Evolutionary conservation across 2,329 filamentous ascomycete genomes (phyloP).

Genomic region (Fusarium udum): DNA sequence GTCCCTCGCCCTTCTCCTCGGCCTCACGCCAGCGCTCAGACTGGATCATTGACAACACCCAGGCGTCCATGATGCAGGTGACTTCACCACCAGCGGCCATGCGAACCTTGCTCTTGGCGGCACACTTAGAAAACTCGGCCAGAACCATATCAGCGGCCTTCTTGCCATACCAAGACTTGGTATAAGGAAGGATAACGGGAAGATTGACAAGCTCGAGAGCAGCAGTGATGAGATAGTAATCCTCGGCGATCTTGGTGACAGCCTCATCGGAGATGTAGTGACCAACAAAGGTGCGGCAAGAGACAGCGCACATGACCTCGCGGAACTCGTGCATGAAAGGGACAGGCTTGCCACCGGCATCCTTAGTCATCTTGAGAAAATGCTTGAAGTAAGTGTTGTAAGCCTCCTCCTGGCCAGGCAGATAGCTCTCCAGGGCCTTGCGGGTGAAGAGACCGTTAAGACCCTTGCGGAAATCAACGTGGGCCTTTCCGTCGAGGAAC

Average conservation of each 20-base stretch:
- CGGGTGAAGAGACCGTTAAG: conserved; percentile 95
- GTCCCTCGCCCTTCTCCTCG: conserved; percentile 75
- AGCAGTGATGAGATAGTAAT: conserved; percentile 96
- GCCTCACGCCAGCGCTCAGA: conserved; percentile 84
- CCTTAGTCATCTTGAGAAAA: conserved; percentile 79
- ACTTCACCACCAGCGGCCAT: conserved; percentile 89
- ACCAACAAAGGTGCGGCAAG: conserved; percentile 95
- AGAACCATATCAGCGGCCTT: conserved; percentile 94
- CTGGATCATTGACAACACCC: conserved; percentile 88
- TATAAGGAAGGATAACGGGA: conserved; percentile 94
- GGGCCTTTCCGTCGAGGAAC: conserved; percentile 92
- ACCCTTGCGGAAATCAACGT: conserved; percentile 97
- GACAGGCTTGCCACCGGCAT: conserved; percentile 75
- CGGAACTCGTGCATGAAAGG: conserved; percentile 94
- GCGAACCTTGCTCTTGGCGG: conserved; percentile 90
- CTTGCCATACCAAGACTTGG: conserved; percentile 97
- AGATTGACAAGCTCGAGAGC: conserved; percentile 98
- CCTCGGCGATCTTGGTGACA: conserved; percentile 93
- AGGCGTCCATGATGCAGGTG: conserved; percentile 94
- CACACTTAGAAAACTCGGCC: conserved; percentile 87
- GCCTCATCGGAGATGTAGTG: conserved; percentile 92
- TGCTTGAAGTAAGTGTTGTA: conserved; percentile 86
- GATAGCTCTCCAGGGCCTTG: conserved; percentile 84
- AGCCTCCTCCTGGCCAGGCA: conserved; percentile 91
- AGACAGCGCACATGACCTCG: conserved; percentile 93